Percentiles rank a stretch among this genome's conserved stretches.
phyloP scores from a whole-genome alignment of 129 eudicot species.

The Logfia minima region DNA sequence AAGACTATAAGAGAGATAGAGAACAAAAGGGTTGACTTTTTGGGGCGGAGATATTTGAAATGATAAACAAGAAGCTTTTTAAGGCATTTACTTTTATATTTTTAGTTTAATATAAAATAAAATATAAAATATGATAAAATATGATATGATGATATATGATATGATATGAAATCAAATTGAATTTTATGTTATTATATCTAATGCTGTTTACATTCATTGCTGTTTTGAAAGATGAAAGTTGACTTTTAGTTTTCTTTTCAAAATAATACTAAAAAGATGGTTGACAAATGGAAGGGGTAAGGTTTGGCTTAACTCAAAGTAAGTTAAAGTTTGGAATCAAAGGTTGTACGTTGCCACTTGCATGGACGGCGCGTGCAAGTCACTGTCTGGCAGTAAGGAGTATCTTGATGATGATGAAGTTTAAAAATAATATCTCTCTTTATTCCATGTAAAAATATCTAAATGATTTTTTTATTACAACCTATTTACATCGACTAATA shows the following conservation, averaged over 20 bases:
- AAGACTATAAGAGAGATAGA: conserved; percentile 12
- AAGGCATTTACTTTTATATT: conserved; percentile 23
- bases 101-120: not conserved
- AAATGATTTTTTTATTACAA: no score
- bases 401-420: no score
- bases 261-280: conserved; percentile 27
- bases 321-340: conserved; percentile 30
- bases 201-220: conserved; percentile 30
- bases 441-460: not conserved
- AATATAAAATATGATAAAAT: no score
- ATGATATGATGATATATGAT: not conserved
- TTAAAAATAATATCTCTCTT: not conserved
- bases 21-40: conserved; percentile 32
- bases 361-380: conserved; percentile 24
- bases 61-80: conserved; percentile 28
- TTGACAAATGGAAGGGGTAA: conserved; percentile 35
- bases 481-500: no score
- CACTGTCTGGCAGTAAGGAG: not conserved
- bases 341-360: conserved; percentile 10
- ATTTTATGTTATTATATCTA: not conserved
- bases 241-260: conserved; percentile 16
- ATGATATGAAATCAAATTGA: no score
- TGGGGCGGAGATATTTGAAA: conserved; percentile 34
- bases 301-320: conserved; percentile 33
- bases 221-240: conserved; percentile 35